Percentiles rank a stretch among this genome's conserved stretches.
Evolutionary conservation across 169 alveolate species (phyloP).

Genomic region (Cardiosporidium cionae): DNA sequence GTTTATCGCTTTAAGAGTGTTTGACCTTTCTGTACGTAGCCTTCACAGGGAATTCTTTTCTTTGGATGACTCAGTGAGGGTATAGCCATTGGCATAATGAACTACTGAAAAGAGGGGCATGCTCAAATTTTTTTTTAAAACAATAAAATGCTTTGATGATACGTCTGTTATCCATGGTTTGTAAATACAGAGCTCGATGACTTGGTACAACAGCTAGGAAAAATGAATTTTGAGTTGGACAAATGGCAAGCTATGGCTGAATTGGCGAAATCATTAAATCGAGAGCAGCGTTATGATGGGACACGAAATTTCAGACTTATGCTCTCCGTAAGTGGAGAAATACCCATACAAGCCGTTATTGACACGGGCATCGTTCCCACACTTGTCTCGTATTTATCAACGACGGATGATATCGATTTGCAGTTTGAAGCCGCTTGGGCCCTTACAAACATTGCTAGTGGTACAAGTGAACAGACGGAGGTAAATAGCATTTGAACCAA

Average conservation of each 20-base stretch:
- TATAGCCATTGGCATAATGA: no score
- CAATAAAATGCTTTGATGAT: no score
- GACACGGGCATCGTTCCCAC: constrained; percentile 92
- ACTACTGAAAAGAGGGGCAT: no score
- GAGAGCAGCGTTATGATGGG: not conserved
- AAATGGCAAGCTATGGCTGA: not conserved
- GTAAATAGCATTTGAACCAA: no score
- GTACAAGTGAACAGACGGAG: constrained; percentile 84
- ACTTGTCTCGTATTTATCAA: constrained; percentile 69
- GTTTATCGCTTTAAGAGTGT: no score
- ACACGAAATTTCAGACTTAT: not conserved
- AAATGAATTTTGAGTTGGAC: not conserved
- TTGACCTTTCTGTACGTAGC: no score
- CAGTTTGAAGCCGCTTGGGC: constrained; percentile 88
- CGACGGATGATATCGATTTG: constrained; percentile 80
- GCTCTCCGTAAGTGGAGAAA: not conserved
- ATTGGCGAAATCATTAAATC: not conserved
- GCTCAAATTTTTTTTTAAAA: no score
- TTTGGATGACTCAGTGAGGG: no score
- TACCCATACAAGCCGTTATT: constrained; percentile 47
- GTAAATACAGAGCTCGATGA: not conserved
- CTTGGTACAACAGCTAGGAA: not conserved
- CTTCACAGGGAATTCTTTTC: no score
- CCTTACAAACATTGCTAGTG: constrained; percentile 90
- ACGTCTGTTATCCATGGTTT: no score